Percentiles rank a stretch among this genome's conserved stretches.
phyloP scores from a whole-genome alignment of 805 yeast genomes.

The Peterozyma toletana region DNA sequence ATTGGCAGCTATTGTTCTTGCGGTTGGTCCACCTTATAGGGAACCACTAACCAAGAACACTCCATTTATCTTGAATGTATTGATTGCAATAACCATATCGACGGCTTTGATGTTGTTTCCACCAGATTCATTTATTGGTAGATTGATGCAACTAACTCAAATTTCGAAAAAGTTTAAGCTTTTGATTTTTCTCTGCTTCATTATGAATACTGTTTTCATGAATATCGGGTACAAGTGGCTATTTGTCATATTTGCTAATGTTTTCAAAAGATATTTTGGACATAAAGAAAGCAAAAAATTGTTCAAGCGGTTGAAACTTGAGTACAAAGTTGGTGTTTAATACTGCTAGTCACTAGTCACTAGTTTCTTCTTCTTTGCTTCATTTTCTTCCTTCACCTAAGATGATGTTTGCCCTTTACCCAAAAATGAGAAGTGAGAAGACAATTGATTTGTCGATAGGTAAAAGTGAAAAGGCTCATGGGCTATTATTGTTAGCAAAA shows the following conservation, averaged over 20 bases:
- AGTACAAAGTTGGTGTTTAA: conserved; percentile 12
- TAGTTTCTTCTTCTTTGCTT: background rate
- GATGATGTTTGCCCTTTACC: no score
- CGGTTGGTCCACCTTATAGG: conserved; percentile 92
- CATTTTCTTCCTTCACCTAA: background rate
- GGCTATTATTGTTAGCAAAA: no score
- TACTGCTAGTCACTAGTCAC: background rate
- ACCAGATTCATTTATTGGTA: conserved; percentile 49
- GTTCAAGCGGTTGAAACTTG: conserved; percentile 29
- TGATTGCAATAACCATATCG: conserved; percentile 42
- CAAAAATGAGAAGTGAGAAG: no score
- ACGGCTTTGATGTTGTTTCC: conserved; percentile 45
- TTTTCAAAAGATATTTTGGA: conserved; percentile 29
- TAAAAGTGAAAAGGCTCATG: no score
- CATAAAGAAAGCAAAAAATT: conserved; percentile 20
- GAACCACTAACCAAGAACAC: conserved; percentile 58
- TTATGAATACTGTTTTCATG: conserved; percentile 42
- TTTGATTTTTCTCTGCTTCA: conserved; percentile 38
- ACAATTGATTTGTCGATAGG: no score
- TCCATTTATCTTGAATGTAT: conserved; percentile 66
- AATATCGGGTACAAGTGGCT: conserved; percentile 35
- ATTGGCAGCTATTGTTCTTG: conserved; percentile 71
- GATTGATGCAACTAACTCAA: conserved; percentile 68
- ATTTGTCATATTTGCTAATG: conserved; percentile 31
- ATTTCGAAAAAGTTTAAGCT: conserved; percentile 44